Evolutionary conservation across 139 green algal species (phyloP).

Genomic region (Diplosphaera chodatii): DNA sequence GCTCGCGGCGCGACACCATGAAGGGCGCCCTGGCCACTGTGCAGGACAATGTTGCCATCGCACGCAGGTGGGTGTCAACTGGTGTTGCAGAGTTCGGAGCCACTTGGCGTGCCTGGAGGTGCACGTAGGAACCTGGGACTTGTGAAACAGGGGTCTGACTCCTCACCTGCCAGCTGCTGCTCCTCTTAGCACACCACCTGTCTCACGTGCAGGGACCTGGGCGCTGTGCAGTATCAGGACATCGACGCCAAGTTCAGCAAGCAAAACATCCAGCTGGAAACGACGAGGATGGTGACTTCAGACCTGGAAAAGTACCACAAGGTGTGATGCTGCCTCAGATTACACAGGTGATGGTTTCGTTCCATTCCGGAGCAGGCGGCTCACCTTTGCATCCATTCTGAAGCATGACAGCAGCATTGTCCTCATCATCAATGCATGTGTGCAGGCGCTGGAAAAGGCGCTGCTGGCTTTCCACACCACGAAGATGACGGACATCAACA

Average conservation of each 20-base stretch:
- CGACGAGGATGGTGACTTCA: conserved; percentile 76
- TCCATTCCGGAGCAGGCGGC: too few relatives aligned
- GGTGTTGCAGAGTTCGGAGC: too few relatives aligned
- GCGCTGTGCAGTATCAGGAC: conserved; percentile 54
- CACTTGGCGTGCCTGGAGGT: too few relatives aligned
- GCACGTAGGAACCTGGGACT: too few relatives aligned
- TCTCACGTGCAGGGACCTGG: conserved; percentile 41
- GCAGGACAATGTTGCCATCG: conserved; percentile 18
- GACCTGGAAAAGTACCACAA: conserved; percentile 95
- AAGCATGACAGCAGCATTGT: too few relatives aligned
- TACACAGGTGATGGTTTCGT: too few relatives aligned
- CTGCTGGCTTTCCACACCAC: conserved; percentile 90
- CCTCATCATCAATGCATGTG: too few relatives aligned
- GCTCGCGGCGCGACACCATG: conserved; percentile 22
- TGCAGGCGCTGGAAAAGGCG: conserved; percentile 87
- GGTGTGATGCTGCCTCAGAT: too few relatives aligned
- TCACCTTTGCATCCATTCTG: too few relatives aligned
- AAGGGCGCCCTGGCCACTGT: conserved; percentile 27
- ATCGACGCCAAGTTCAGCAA: conserved; percentile 60
- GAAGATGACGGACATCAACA: conserved; percentile 98
- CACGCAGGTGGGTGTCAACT: background rate
- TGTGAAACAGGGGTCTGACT: too few relatives aligned
- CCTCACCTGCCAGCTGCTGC: too few relatives aligned
- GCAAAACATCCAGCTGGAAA: conserved; percentile 60
- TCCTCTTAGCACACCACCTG: too few relatives aligned